A percentile compares a stretch with the other conserved stretches of the same genome.
Conservation (phyloP, 257 asterid genomes). For the Mentha longifolia region DNA sequence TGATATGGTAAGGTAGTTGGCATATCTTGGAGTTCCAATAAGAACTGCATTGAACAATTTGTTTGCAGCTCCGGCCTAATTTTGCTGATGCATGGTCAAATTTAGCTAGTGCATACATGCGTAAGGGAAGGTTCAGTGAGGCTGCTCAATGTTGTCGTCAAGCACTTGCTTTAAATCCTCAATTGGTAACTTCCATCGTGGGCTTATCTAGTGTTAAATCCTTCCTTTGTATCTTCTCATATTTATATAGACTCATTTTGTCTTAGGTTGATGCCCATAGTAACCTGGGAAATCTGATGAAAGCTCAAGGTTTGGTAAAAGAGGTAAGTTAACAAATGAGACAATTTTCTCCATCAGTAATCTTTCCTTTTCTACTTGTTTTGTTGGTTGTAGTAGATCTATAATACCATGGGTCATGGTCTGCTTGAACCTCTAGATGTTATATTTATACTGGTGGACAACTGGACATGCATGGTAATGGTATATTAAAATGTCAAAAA, state of each 20-base stretch:
- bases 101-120: conserved; percentile 97
- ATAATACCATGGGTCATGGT: conserved; percentile 2
- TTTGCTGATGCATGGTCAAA: conserved; percentile 99
- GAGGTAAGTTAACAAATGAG: conserved; percentile 60
- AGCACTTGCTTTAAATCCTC: conserved; percentile 93
- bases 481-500: neutral
- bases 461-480: neutral
- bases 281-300: conserved; percentile 97
- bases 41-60: conserved; percentile 27
- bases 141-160: conserved; percentile 99
- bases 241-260: conserved; percentile 23
- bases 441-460: neutral
- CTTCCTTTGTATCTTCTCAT: conserved; percentile 12
- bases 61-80: conserved; percentile 94
- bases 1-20: conserved; percentile 7
- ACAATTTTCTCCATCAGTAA: neutral
- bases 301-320: conserved; percentile 93
- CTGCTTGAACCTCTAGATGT: conserved; percentile 14
- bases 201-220: conserved; percentile 6
- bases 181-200: conserved; percentile 55
- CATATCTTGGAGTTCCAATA: conserved; percentile 21
- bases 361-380: conserved; percentile 15
- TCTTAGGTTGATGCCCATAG: conserved; percentile 98
- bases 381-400: conserved; percentile 8
- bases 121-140: conserved; percentile 89